Evolutionary conservation across 1,139 yeast species (phyloP), one percentile per base, ranked within the genome.

Genomic region (Suhomyces choctaworum): DNA sequence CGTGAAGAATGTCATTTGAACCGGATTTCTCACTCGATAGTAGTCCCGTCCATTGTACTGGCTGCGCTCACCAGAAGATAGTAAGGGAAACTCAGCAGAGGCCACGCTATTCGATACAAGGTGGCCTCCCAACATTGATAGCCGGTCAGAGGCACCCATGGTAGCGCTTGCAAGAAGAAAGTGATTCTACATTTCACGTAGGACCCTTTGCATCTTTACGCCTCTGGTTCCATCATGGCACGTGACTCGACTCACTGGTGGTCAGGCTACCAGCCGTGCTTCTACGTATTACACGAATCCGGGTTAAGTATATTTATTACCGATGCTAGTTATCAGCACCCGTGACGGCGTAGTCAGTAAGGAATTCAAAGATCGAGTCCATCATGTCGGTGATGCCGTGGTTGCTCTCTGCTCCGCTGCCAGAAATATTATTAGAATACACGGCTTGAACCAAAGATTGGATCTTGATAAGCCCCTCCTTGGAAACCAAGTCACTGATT

Each of bases 381-480:
- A 83, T 68, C 64, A 83, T 64, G 22, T 75, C 80, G 22, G 66
- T 73, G 25, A 81, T 78, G 5, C 89, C 85, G 43, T 76, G 76
- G 32, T 69, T 73, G n/a, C 62, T 63, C 14, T 46, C 41, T n/a
- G 63, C 48, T 21, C 65, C 69, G 8, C 35, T 29, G n/a, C 27
- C 31, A 5, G 32, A 22, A 7, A 33, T 36, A 21, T 39, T 44
- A 19, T 41, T 37, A 22, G 81, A 73, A 56, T 81, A 87, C 34
- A 78, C 73, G 6, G 92, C 94, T 40, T 78, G 79, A n/a, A 87
- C 78, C 50, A 83, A 81, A 47, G 82, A 82, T 46, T 78, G 80
- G 22, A 88, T 78, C 60, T 85, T 87, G 29, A 84, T 78, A 27
- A 83, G 63, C 0, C 96, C 96, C 51, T 86, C 89, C 50, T 81